Percentiles rank a stretch among this genome's conserved stretches.
phyloP scores from a whole-genome alignment of 805 yeast genomes.

The Kodamaea sagamina region DNA sequence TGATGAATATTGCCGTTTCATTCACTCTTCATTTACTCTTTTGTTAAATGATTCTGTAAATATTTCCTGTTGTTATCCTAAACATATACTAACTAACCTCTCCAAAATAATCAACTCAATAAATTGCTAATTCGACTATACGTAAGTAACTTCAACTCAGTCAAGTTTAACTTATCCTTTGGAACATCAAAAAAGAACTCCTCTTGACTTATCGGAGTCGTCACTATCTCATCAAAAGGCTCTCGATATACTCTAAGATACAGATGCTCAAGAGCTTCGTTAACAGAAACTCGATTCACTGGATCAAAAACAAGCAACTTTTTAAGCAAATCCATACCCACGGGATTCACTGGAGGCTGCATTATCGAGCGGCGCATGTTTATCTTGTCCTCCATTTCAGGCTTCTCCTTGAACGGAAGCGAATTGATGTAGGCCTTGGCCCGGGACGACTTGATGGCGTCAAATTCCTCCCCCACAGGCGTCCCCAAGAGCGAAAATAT shows the following conservation, averaged over 20 bases:
- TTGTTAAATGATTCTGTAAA: no score
- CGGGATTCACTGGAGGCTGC: slow-evolving; percentile 14
- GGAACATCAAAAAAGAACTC: slow-evolving; percentile 32
- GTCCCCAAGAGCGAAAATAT: slow-evolving; percentile 73
- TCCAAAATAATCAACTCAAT: no score
- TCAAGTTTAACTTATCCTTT: slow-evolving; percentile 13
- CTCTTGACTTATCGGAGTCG: slow-evolving; percentile 23
- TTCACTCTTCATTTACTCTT: no score
- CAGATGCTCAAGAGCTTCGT: slow-evolving; percentile 75
- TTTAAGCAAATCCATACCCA: slow-evolving; percentile 27
- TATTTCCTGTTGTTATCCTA: no score
- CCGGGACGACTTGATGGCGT: slow-evolving; percentile 25
- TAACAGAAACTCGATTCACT: slow-evolving; percentile 67
- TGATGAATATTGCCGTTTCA: no score
- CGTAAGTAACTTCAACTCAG: slow-evolving; percentile 13
- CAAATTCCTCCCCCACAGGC: slow-evolving; percentile 42
- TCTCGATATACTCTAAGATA: slow-evolving; percentile 74
- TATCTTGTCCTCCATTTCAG: slow-evolving; percentile 21
- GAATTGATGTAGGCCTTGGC: slow-evolving; percentile 29
- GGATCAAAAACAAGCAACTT: slow-evolving; percentile 72
- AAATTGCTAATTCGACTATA: slow-evolving; percentile 13
- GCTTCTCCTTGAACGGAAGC: slow-evolving; percentile 23
- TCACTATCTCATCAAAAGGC: slow-evolving; percentile 32
- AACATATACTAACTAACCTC: no score
- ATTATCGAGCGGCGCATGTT: slow-evolving; percentile 19